Percentiles rank a stretch among this genome's conserved stretches.
These are phyloP conservation scores for Thielaviopsis musarum DNA, from an alignment of 2,329 filamentous ascomycete genomes.

Conservation along the genomic window DNA sequence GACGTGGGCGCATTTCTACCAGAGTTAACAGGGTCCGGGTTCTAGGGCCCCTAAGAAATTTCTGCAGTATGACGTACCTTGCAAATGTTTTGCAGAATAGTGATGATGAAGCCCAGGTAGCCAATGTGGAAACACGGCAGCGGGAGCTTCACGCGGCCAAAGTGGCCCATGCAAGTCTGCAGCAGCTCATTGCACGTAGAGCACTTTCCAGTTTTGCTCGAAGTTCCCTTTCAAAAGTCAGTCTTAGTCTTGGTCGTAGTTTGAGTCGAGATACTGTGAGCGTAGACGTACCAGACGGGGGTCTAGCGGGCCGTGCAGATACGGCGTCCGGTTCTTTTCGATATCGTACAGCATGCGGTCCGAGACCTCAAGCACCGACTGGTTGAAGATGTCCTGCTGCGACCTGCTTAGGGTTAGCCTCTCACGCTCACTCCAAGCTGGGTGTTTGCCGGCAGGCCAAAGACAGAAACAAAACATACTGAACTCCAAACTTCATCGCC, in stretches of 20 bases:
- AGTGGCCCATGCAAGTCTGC: slow-evolving; percentile 82
- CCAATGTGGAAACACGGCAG: slow-evolving; percentile 91
- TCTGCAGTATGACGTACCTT: slow-evolving; percentile 33
- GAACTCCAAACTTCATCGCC: slow-evolving; percentile 83
- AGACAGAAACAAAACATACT: slow-evolving; percentile 34
- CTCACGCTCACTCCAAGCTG: not conserved
- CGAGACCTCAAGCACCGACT: slow-evolving; percentile 88
- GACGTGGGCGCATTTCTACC: slow-evolving; percentile 61
- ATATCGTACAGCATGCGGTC: slow-evolving; percentile 88
- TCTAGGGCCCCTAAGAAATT: not conserved
- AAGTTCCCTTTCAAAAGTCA: slow-evolving; percentile 44
- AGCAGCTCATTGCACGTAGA: slow-evolving; percentile 69
- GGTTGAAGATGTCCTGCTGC: slow-evolving; percentile 85
- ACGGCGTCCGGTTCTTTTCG: slow-evolving; percentile 58
- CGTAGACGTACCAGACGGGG: slow-evolving; percentile 43
- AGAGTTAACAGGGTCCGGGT: slow-evolving; percentile 2
- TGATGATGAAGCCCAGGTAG: slow-evolving; percentile 84
- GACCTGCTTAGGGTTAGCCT: slow-evolving; percentile 35
- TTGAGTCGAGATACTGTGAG: not conserved
- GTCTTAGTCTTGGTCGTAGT: slow-evolving; percentile 3
- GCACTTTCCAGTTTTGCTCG: slow-evolving; percentile 65
- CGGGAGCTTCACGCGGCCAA: slow-evolving; percentile 80
- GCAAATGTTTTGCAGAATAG: slow-evolving; percentile 87
- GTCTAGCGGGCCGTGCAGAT: slow-evolving; percentile 74
- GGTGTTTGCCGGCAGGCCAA: not conserved